Percentiles rank a stretch among this genome's conserved stretches.
Evolutionary conservation across 1,139 yeast species (phyloP).

Genomic region (Hansenula anomala): DNA sequence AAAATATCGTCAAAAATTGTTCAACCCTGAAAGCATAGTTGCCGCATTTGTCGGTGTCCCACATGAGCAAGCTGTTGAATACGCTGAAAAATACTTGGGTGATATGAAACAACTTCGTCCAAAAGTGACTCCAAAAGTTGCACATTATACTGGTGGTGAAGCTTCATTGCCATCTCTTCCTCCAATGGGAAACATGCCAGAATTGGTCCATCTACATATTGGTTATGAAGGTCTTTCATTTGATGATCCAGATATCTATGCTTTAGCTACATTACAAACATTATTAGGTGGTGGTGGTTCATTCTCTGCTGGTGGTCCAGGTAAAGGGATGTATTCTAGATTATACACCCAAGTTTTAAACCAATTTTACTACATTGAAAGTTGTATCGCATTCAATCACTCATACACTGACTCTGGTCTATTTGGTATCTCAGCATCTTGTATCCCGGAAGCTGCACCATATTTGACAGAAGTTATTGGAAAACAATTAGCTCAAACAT

Average conservation of each 20-base stretch:
- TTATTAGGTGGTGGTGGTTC: conserved; percentile 98
- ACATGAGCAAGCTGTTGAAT: conserved; percentile 61
- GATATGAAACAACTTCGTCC: conserved; percentile 41
- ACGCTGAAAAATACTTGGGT: conserved; percentile 62
- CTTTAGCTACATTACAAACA: conserved; percentile 86
- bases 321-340: conserved; percentile 97
- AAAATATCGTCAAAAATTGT: conserved; percentile 63
- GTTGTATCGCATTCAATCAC: conserved; percentile 84
- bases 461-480: conserved; percentile 79
- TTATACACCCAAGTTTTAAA: conserved; percentile 88
- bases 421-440: conserved; percentile 83
- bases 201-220: conserved; percentile 79
- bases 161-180: conserved; percentile 63
- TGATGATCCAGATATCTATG: conserved; percentile 81
- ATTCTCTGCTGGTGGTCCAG: conserved; percentile 99
- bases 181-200: conserved; percentile 71
- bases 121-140: conserved; percentile 35
- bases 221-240: conserved; percentile 89
- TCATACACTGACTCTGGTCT: conserved; percentile 87
- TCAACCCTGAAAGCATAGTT: conserved; percentile 77
- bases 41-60: conserved; percentile 87
- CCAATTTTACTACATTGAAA: conserved; percentile 87
- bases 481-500: conserved; percentile 63
- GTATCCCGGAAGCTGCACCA: conserved; percentile 82
- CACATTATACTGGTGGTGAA: conserved; percentile 78